Evolutionary conservation across 805 yeast genomes (phyloP), one percentile per base, ranked within the genome.

Genomic region (Diddensiella transvaalensis): DNA sequence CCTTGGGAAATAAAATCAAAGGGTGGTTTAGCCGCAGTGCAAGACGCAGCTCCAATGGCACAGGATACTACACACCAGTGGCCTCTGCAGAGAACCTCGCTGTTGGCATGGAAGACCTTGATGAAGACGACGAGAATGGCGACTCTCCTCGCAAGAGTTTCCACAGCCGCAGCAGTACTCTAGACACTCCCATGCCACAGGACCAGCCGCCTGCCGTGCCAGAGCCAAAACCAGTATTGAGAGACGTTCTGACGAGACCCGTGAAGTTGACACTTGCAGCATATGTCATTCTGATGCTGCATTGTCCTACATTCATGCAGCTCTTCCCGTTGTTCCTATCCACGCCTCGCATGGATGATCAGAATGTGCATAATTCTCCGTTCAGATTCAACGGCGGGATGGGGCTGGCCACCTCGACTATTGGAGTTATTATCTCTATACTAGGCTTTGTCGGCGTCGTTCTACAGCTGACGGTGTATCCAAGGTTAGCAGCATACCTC

Each of bases 261-360:
- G 60, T 60, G 15, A 43, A 42, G 30, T 48, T 52, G 19, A 60
- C 62, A 6, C 42, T 60, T 3, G 19, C 50, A 1, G 48, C 55
- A 19, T 55, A 57, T 35, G 36, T 48, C 29, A 39, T 60, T 17
- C 63, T 74, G 54, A 69, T 78, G 42, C 67, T 78, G 39, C 82
- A 77, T 58, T 58, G 65, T 17, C 68, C 78, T 11, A 75, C 77
- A 3, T 77, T 70, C 57, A 69, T 72, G 43, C 83, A 80, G 59
- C 75, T 80, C 47, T 59, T 78, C 38, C 83, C 85, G 1, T 73
- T 80, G 3, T 74, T 75, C 44, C 64, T 79, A 21, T 80, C 83
- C 2, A 58, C 62, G 3, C 61, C 63, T 2, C 44, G 52, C 10
- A 42, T 48, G 52, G 49, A 47, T 10, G 53, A 60, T 3, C 15